phyloP scores from a whole-genome alignment of 345 rosid species.

The sweet orange (Citrus sinensis) region DVS_A1.0 CM039165.1:35662001-35662500 shows the following conservation, averaged over 20 bases:
- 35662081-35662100: neutral
- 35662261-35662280: neutral
- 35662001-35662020: neutral
- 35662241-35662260: constrained; percentile 14
- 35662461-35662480: constrained; percentile 7
- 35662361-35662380: neutral
- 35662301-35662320: neutral
- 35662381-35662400: neutral
- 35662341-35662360: neutral
- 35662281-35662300: neutral
- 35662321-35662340: neutral
- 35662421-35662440: neutral
- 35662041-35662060: constrained; percentile 21
- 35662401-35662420: neutral
- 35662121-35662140: constrained; percentile 4
- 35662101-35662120: neutral
- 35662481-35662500: constrained; percentile 13
- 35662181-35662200: constrained; percentile 2
- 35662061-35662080: neutral
- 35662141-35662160: constrained; percentile 13
- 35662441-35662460: neutral
- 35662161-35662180: constrained; percentile 23
- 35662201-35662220: neutral
- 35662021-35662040: constrained; percentile 2
- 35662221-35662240: neutral